These are phyloP conservation scores for Eucalyptus tenuipes DNA, from an alignment of 345 rosid genomes.

Conservation along the genomic window DNA sequence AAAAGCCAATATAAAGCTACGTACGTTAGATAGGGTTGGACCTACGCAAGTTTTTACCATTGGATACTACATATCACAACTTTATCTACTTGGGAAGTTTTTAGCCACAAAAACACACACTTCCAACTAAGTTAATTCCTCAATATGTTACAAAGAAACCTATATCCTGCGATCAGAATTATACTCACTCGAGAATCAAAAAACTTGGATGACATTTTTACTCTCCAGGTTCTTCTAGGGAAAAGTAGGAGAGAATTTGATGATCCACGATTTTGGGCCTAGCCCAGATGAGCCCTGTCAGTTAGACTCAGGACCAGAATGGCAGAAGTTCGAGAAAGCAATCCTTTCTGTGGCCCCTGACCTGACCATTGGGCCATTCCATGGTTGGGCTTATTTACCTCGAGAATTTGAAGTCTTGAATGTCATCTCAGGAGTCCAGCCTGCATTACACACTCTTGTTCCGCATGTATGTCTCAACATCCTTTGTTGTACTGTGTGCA, in stretches of 20 bases:
- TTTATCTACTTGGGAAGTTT: neutral
- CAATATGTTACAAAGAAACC: neutral
- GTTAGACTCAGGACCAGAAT: neutral
- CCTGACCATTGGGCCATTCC: neutral
- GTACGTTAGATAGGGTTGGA: neutral
- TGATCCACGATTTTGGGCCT: neutral
- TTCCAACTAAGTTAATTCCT: neutral
- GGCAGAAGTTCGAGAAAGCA: neutral
- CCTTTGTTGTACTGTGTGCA: neutral
- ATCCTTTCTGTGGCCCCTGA: neutral
- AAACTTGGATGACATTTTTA: neutral
- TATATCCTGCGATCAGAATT: neutral
- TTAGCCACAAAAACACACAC: neutral
- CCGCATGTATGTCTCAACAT: neutral
- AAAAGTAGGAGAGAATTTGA: neutral
- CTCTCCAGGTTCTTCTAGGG: neutral
- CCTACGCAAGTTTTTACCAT: neutral
- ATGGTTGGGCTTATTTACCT: neutral
- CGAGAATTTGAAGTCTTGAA: neutral
- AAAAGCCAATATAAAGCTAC: neutral
- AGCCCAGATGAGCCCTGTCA: neutral
- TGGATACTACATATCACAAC: neutral
- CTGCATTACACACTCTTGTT: neutral
- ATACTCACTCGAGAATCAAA: neutral
- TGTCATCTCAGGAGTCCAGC: neutral